Base-by-base conservation (phyloP, 2,329 filamentous ascomycete species). In the Phialophora chinensis region DNA sequence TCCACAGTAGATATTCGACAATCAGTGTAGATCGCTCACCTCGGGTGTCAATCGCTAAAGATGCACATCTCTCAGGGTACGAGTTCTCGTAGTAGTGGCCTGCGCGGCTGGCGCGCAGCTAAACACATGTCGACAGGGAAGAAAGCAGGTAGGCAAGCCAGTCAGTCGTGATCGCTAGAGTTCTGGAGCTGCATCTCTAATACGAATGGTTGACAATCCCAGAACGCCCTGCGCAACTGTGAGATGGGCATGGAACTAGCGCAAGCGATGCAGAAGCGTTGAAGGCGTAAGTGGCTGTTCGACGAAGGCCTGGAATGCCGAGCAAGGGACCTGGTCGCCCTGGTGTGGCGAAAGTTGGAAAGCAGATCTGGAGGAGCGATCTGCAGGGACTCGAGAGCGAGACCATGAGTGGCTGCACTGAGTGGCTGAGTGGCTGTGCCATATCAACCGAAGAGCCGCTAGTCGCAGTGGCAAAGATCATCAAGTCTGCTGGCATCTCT, bases 371-470 rank as follows among this genome's bases (percentile, higher is more conserved):
- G 29, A 27, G 27, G 49, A 54, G 29, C 27, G 7, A 12, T 23
- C 8, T 17, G 14, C 49, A 52, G 49, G 20, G 20, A 29, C 49
- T 50, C 11, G 31, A 7, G 3, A 53, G 33, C 4, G n/a, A 31
- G 50, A 4, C n/a, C 23, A 33, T 68, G 62, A 68, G 14, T 68
- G 66, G 66, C 44, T 65, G 42, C 12, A 20, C 17, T 17, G 33
- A 62, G 67, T 69, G 66, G 66, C 66, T 69, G 63, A 38, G 66
- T 66, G 67, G 67, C 67, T 59, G 67, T 69, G 67, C 63, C 17
- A 31, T 52, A 60, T 31, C 20, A 29, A 50, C 50, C 49, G 61
- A 60, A 50, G 44, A 53, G 38, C n/a, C 35, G 59, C 58, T 20
- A n/a, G 5, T 44, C 38, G 17, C 59, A 62, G 59, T 66, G 59